phyloP scores from a whole-genome alignment of 2,329 filamentous ascomycete genomes.

The Colletotrichum sp. region DNA sequence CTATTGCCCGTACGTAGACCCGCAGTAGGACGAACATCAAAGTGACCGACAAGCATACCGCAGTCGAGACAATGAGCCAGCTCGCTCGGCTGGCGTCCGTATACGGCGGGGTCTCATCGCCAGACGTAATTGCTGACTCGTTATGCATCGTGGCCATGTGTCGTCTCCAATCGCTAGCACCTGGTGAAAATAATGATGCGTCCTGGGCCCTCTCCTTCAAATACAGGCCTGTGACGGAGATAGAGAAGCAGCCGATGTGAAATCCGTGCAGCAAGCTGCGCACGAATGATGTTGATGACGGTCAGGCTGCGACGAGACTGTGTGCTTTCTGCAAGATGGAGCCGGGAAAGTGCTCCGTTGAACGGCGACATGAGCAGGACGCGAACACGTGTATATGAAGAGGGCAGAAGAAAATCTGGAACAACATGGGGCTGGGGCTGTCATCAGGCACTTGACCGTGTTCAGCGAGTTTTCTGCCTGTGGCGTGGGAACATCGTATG shows the following conservation, averaged over 20 bases:
- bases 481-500: background rate
- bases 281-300: background rate
- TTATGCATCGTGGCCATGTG: background rate
- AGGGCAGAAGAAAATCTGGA: background rate
- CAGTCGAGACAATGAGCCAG: background rate
- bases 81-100: background rate
- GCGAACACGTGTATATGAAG: background rate
- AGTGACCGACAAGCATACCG: background rate
- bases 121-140: background rate
- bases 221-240: background rate
- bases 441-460: background rate
- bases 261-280: background rate
- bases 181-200: background rate
- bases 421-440: background rate
- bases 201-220: background rate
- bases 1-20: background rate
- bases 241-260: background rate
- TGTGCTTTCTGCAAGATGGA: background rate
- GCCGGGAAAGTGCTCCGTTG: background rate
- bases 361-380: background rate
- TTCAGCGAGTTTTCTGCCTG: background rate
- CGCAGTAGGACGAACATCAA: slow-evolving; percentile 1
- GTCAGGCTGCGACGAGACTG: background rate
- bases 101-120: background rate
- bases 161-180: background rate